phyloP scores from a whole-genome alignment of 2,329 filamentous ascomycete species.

The Epichloe sylvatica region DNA sequence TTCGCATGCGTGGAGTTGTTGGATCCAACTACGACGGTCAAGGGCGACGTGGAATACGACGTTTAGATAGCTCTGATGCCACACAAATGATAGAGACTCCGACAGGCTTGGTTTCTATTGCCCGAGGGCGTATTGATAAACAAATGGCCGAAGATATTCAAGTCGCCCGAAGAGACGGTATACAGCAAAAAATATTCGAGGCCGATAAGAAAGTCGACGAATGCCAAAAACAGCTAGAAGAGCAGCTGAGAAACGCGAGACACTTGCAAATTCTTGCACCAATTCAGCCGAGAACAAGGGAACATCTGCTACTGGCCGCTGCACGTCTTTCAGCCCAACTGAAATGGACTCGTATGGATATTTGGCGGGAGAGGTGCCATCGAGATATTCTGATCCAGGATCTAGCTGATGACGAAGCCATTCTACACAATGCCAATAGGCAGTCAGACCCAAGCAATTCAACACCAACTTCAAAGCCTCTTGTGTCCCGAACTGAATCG shows the following conservation, averaged over 20 bases:
- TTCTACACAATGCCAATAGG: background rate
- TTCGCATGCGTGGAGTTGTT: constrained; percentile 77
- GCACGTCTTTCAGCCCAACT: constrained; percentile 74
- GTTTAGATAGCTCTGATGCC: constrained; percentile 50
- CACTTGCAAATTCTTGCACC: constrained; percentile 82
- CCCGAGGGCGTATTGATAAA: constrained; percentile 59
- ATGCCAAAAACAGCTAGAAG: constrained; percentile 65
- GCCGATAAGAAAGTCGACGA: constrained; percentile 63
- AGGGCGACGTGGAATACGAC: constrained; percentile 54
- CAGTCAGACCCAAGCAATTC: constrained; percentile 8
- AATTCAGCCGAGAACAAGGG: constrained; percentile 78
- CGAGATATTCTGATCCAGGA: constrained; percentile 77
- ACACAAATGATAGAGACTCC: constrained; percentile 52
- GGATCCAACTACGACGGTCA: constrained; percentile 79
- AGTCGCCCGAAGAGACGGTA: constrained; percentile 65
- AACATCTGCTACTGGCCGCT: constrained; percentile 73
- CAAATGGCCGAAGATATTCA: constrained; percentile 81
- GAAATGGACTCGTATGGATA: constrained; percentile 88
- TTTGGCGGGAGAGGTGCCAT: constrained; percentile 85
- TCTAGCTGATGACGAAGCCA: constrained; percentile 56
- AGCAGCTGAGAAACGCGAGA: constrained; percentile 72
- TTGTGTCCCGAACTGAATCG: constrained; percentile 15
- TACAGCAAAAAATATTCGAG: constrained; percentile 71
- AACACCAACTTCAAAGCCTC: constrained; percentile 12
- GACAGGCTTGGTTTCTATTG: constrained; percentile 59